Evolutionary conservation across 805 yeast genomes (phyloP), one percentile per base, ranked within the genome.

Genomic region (Zygosaccharomyces rouxii): DNA sequence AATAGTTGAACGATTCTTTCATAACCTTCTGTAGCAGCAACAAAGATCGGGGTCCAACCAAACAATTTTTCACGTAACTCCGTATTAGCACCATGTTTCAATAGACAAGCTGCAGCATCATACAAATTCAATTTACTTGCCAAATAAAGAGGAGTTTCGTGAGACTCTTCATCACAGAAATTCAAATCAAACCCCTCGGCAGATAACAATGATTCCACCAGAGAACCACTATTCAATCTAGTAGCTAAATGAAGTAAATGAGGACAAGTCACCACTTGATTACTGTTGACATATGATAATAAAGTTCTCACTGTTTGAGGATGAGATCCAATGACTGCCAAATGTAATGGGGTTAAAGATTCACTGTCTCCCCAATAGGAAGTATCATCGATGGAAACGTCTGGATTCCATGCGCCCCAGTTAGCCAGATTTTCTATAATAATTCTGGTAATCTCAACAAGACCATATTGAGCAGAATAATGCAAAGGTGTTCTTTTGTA

Each of bases 31-130:
- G 89, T 84, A 0, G 96, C 90, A 10, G 97, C 95, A 45, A 82
- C 79, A 63, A 92, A 89, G 5, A 92, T 72, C 5, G 98, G 97
- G 1, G 97, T 88, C 97, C 98, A 92, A 0, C 95, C 95, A 68
- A 87, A 90, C 1, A 86, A 75, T 4, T 68, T 61, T 59, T 92
- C 98, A 0, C 83, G 79, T 44, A 87, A 71, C 62, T 90, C 96
- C 1, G 89, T 69, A 55, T 83, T 71, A 1, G 97, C 96, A 9
- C 80, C 80, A 13, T 73, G 67, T 7, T 70, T 62, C 47, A 92
- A 71, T 14, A 87, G 74, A 47, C 66, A 64, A 51, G 76, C 70
- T 6, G 83, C 87, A 19, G 84, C 68, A 1, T 75, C 75, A 7
- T 67, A 51, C 46, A 75, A 67, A 59, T 85, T 80, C 60, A 82